Base-by-base conservation (phyloP, 257 asterid genomes). In the Forsythia suspensa region DNA sequence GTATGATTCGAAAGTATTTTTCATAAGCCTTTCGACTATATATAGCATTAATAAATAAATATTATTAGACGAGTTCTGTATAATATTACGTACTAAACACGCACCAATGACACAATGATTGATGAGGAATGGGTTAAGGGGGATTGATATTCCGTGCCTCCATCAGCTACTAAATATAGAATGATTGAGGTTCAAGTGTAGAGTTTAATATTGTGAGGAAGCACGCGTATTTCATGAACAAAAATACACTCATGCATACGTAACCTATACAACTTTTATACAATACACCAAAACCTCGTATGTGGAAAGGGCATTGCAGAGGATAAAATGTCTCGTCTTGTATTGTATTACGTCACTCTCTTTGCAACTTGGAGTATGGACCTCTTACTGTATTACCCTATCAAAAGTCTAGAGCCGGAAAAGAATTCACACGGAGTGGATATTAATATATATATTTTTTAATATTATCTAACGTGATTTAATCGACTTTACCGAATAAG, bases 151-250 rank as follows among this genome's bases (percentile, higher is more conserved):
- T 24, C 70, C 70, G 40, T 29, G 70, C 40, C 70, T 29, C 15
- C 70, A 29, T 63, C 70, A 63, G 37, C n/a, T 24, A 63, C 70
- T 9, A 63, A 63, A 63, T 11, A 24, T 63, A 63, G 70, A 63
- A 63, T 63, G 70, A 63, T 63, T 63, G n/a, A 63, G 5, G 5
- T 63, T 63, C 2, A 4, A 63, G 3, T 10, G 18, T 63, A 29
- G n/a, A 63, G 70, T 63, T 63, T 11, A 24, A 63, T 63, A 63
- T 8, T 63, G 70, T 63, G 16, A 24, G 70, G 0, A 63, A 63
- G 39, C 70, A 63, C 40, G 70, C n/a, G 18, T 29, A 63, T 63
- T 63, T 63, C 70, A 63, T 63, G 70, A 63, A 10, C 70, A 63
- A 63, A 61, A 63, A 24, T 63, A 63, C 18, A 11, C 9, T 10